phyloP scores from a whole-genome alignment of 2,329 filamentous ascomycete genomes.

The Dendryphion nanum region DNA sequence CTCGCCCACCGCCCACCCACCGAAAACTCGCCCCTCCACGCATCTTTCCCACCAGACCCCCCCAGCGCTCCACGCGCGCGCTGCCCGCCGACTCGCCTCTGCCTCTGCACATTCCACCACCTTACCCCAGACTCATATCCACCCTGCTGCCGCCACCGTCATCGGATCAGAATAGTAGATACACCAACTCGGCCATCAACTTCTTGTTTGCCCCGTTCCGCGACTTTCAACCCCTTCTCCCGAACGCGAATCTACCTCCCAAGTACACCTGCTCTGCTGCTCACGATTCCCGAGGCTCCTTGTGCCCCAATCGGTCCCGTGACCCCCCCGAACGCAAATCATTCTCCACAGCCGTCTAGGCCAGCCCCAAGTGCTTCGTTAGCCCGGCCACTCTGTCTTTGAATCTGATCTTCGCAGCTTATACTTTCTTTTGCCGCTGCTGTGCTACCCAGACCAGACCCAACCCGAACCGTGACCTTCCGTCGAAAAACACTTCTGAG shows the following conservation, averaged over 20 bases:
- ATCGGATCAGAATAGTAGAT: no score
- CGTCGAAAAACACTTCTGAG: conserved; percentile 4
- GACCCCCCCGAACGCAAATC: no score
- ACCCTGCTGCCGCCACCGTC: neutral
- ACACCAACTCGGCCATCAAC: no score
- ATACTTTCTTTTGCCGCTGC: conserved; percentile 1
- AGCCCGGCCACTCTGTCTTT: no score
- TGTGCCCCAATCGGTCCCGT: conserved; percentile 6
- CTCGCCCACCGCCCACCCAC: no score
- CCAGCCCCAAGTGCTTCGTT: no score
- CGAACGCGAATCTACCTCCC: no score
- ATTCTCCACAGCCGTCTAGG: neutral
- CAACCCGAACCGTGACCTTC: neutral
- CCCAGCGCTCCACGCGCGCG: neutral
- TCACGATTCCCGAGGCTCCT: no score
- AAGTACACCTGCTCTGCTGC: conserved; percentile 1
- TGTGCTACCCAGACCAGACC: conserved; percentile 6
- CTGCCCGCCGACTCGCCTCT: neutral
- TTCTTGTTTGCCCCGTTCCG: no score
- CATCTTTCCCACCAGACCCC: conserved; percentile 1
- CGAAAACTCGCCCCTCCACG: conserved; percentile 4
- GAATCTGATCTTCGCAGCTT: no score
- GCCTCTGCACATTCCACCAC: neutral
- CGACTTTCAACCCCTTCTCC: no score
- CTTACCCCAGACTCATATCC: neutral